These are phyloP conservation scores for Tillandsia fasciculata DNA, from an alignment of 176 grass and related monocot species.

Conservation along the genomic window DNA sequence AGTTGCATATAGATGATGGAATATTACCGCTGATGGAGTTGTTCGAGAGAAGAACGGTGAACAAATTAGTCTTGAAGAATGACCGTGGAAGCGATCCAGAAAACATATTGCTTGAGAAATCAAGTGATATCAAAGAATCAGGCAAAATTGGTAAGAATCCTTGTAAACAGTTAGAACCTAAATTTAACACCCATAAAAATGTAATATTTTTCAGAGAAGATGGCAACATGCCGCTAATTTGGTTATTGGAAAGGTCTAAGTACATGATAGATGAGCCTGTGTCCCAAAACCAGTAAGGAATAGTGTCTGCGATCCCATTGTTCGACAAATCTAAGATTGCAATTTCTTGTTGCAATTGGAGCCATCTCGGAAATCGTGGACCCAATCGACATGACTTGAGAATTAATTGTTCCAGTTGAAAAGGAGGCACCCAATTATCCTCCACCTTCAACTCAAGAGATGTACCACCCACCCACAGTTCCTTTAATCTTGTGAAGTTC, in stretches of 20 bases:
- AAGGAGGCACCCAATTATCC: conserved; percentile 25
- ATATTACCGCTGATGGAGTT: conserved; percentile 20
- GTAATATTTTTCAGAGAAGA: neutral
- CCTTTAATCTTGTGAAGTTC: neutral
- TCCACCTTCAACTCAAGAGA: neutral
- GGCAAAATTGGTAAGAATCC: conserved; percentile 10
- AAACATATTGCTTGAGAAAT: conserved; percentile 17
- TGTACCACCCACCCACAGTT: rapidly evolving
- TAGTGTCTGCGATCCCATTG: conserved; percentile 9
- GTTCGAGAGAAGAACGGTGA: neutral
- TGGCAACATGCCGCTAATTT: conserved; percentile 17
- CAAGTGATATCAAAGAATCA: neutral
- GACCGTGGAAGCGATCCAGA: neutral
- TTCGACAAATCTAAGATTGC: conserved; percentile 11
- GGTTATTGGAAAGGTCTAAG: conserved; percentile 17
- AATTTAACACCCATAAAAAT: neutral
- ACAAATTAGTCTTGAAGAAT: neutral
- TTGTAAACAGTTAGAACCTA: conserved; percentile 12
- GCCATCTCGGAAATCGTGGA: conserved; percentile 23
- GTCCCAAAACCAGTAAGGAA: conserved; percentile 37
- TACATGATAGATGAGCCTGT: neutral
- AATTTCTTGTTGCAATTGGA: conserved; percentile 4
- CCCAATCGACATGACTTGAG: neutral
- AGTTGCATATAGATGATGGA: conserved; percentile 7
- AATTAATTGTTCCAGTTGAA: neutral